These are phyloP conservation scores for Marasmius fiardii DNA, from an alignment of 1,284 basidiomycete species.

Conservation along the genomic window DNA sequence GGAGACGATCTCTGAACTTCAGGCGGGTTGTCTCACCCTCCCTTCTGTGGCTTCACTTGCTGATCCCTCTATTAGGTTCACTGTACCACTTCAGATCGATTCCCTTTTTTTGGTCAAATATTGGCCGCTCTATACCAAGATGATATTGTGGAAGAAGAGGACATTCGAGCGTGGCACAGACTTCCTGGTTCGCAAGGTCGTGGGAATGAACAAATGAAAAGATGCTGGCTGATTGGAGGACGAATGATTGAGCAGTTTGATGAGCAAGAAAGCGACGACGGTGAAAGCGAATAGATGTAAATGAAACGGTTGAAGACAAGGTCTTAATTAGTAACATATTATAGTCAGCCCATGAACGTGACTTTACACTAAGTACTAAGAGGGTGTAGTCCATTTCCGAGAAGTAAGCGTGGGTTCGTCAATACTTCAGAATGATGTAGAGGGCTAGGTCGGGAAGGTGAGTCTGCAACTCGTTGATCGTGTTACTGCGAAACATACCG, in stretches of 20 bases:
- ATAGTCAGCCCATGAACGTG: too few relatives aligned
- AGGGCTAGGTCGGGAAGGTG: conserved; percentile 40
- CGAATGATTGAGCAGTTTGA: conserved; percentile 77
- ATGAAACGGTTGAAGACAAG: too few relatives aligned
- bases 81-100: conserved; percentile 57
- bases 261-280: conserved; percentile 65
- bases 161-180: conserved; percentile 70
- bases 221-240: conserved; percentile 68
- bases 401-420: conserved; percentile 2
- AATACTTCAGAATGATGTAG: conserved; percentile 72
- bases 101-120: conserved; percentile 71
- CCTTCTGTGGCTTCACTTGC: neutral
- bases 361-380: too few relatives aligned
- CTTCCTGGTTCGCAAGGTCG: conserved; percentile 47
- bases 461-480: neutral
- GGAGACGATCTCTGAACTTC: conserved; percentile 68
- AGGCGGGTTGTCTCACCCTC: conserved; percentile 40
- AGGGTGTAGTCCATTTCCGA: conserved; percentile 15
- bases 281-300: conserved; percentile 30
- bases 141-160: conserved; percentile 77
- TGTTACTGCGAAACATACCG: conserved; percentile 34
- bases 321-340: too few relatives aligned
- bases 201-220: conserved; percentile 57
- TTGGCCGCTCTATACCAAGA: conserved; percentile 73
- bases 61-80: conserved; percentile 40